Base-by-base conservation (phyloP, 192 early-diverging fungal genomes). In the Gamsiella multidivaricata region DNA sequence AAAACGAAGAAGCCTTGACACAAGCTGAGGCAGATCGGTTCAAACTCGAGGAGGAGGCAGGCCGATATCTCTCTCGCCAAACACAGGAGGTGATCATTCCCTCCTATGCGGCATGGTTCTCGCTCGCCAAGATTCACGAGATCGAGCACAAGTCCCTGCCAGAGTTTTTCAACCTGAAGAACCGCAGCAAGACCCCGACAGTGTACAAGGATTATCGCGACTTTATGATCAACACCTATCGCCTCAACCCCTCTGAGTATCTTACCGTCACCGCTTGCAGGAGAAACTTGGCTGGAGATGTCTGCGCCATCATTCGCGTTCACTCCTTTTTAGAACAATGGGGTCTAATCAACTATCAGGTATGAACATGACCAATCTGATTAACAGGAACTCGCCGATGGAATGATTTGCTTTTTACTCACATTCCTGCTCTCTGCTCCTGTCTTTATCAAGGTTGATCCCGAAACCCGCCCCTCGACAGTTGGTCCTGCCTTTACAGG, bases 281-380 rank as follows among this genome's bases (percentile, higher is more conserved):
- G 62, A 86, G 98, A 41, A 98, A 98, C 79, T 84, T 99, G 72
- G 95, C 96, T 0, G 98, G 98, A 20, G 98, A 99, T 86, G 98
- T 99, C 5, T 97, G 98, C 71, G 94, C 97, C 3, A 98, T 99
- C 64, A 96, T 98, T 79, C 86, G 98, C n/a, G 96, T 99, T 2
- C 98, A 99, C 83, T 94, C 97, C 3, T 97, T 99, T 62, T 85
- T 99, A 54, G 97, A 99, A 81, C 97, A 99, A 79, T 99, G 98
- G 98, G 98, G 98, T 10, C 83, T 99, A 43, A 96, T 99, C 67
- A 99, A 99, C 83, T 96, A 97, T 81, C 95, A 99, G 87, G 94
- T 94, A 80, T 41, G 25, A 53, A 8, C 25, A 37, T 9, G 33
- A 5, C 62, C 28, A 39, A 54, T 26, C 2, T 50, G 15, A 50